Evolutionary conservation across 1,139 yeast species (phyloP).

Genomic region (Scheffersomyces parashehatae): DNA sequence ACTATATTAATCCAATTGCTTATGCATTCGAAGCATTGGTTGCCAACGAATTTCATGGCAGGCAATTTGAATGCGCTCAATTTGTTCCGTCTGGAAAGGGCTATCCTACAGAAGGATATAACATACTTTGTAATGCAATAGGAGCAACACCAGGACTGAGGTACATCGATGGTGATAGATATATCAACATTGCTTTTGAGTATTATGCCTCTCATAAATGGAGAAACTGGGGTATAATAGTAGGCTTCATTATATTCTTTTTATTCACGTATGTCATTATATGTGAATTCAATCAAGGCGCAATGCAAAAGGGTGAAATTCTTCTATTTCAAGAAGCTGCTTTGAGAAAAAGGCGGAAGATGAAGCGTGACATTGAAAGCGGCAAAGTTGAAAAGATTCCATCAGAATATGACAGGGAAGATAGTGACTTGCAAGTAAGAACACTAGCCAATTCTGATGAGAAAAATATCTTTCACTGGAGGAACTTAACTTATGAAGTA

Average conservation of each 20-base stretch:
- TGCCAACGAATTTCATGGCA: conserved; percentile 50
- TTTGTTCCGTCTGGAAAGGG: conserved; percentile 51
- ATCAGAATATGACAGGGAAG: background rate
- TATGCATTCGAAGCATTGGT: conserved; percentile 58
- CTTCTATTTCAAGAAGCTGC: conserved; percentile 33
- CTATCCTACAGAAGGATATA: conserved; percentile 29
- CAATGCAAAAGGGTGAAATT: conserved; percentile 78
- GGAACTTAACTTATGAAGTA: conserved; percentile 71
- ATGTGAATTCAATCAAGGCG: conserved; percentile 66
- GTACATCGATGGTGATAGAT: conserved; percentile 57
- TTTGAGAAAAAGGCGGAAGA: conserved; percentile 14
- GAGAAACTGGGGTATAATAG: conserved; percentile 75
- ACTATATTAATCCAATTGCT: conserved; percentile 56
- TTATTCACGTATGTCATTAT: conserved; percentile 51
- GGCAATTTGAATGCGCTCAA: conserved; percentile 38
- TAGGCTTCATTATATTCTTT: conserved; percentile 57
- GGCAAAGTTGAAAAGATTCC: conserved; percentile 2
- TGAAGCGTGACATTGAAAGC: conserved; percentile 1
- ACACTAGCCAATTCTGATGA: background rate
- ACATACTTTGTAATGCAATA: conserved; percentile 58
- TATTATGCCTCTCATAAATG: conserved; percentile 64
- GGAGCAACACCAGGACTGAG: conserved; percentile 60
- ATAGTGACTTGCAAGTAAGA: background rate
- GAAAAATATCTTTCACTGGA: conserved; percentile 43
- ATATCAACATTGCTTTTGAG: conserved; percentile 43